Base-by-base conservation (phyloP, 805 yeast genomes). In the Candida khao-thaluensis region DNA sequence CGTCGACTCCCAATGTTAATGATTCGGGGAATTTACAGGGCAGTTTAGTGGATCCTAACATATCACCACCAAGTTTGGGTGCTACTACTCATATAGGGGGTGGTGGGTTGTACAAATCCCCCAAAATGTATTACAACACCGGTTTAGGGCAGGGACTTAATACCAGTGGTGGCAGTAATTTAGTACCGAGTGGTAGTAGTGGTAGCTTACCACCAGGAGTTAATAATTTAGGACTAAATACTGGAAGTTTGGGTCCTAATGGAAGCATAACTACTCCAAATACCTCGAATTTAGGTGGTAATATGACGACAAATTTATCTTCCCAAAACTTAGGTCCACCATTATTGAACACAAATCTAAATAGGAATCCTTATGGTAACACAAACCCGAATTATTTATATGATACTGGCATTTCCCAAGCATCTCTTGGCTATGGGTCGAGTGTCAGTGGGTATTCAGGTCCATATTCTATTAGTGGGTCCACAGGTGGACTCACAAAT, bases 171-270 rank as follows among this genome's bases (percentile, higher is more conserved):
- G n/a, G n/a, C n/a, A n/a, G n/a, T n/a, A n/a, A n/a, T n/a, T n/a
- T n/a, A n/a, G n/a, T n/a, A n/a, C n/a, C n/a, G n/a, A n/a, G n/a
- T n/a, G n/a, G n/a, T n/a, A n/a, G n/a, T n/a, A n/a, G n/a, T n/a
- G n/a, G n/a, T n/a, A n/a, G n/a, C n/a, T n/a, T n/a, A n/a, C n/a
- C n/a, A n/a, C n/a, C n/a, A n/a, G n/a, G n/a, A n/a, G n/a, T n/a
- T n/a, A n/a, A n/a, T n/a, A n/a, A n/a, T n/a, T n/a, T n/a, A n/a
- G n/a, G n/a, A n/a, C n/a, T n/a, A n/a, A 30, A 18, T 18, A 10
- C 33, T 20, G 33, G 33, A 18, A 30, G 15, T 30, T 30, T 30
- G 15, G 24, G 14, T 30, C n/a, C n/a, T n/a, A n/a, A n/a, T n/a
- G n/a, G n/a, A n/a, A n/a, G n/a, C n/a, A n/a, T n/a, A n/a, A n/a